A percentile compares a stretch with the other conserved stretches of the same genome.
phyloP scores from a whole-genome alignment of 1,284 basidiomycete species.

The Apiotrichum veenhuisii region DNA sequence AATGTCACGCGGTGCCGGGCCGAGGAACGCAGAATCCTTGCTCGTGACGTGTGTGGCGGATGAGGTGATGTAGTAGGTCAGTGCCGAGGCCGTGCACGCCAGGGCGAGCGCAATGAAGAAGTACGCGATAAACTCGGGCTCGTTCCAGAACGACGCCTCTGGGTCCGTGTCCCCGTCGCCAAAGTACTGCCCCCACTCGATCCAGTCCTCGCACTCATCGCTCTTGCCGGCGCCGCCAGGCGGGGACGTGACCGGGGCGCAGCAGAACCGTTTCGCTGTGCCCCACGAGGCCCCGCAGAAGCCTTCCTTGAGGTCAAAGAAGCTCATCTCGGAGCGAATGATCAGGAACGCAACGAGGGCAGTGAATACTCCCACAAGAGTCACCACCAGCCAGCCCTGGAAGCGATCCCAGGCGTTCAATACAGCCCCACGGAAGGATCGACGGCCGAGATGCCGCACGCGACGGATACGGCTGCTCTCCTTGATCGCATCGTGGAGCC shows the following conservation, averaged over 20 bases:
- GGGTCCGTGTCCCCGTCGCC: conserved; percentile 4
- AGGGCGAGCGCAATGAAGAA: conserved; percentile 71
- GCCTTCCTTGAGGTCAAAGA: conserved; percentile 94
- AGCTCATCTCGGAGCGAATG: conserved; percentile 77
- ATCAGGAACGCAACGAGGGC: conserved; percentile 83
- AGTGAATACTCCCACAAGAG: conserved; percentile 65
- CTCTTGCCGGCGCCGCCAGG: conserved; percentile 24
- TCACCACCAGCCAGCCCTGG: conserved; percentile 87
- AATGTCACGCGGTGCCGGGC: conserved; percentile 42
- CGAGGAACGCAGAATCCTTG: conserved; percentile 74
- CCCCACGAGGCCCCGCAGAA: conserved; percentile 71
- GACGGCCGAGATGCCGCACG: conserved; percentile 58
- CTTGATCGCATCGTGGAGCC: conserved; percentile 90
- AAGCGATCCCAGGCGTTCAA: conserved; percentile 72
- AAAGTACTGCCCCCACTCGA: conserved; percentile 61
- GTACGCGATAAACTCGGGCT: conserved; percentile 66
- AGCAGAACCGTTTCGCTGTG: conserved; percentile 78
- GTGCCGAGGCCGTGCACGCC: conserved; percentile 65
- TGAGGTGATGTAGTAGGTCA: conserved; percentile 83
- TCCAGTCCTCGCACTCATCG: conserved; percentile 66
- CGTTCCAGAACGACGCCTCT: conserved; percentile 28
- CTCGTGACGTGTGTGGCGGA: conserved; percentile 81
- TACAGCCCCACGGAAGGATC: conserved; percentile 67
- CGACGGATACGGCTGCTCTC: conserved; percentile 74
- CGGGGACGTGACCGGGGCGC: conserved; percentile 47